phyloP scores from a whole-genome alignment of 495 filamentous ascomycete species.

The Penicillium bovifimosum region DNA sequence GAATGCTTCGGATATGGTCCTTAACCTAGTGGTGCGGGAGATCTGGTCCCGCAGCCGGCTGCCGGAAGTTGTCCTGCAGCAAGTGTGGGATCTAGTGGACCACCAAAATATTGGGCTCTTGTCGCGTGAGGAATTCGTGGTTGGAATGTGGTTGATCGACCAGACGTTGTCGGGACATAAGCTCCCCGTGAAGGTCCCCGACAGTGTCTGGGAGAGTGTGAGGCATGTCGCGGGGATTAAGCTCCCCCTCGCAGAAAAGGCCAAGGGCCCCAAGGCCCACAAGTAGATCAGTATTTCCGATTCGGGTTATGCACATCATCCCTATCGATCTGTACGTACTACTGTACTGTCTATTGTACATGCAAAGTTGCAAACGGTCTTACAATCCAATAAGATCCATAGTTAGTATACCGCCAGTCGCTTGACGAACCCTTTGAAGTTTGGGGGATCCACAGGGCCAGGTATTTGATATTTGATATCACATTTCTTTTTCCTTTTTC shows the following conservation, averaged over 20 bases:
- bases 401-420: neutral
- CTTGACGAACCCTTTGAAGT: neutral
- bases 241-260: constrained; percentile 13
- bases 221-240: constrained; percentile 48
- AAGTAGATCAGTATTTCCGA: neutral
- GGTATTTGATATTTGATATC: neutral
- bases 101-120: constrained; percentile 53
- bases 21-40: constrained; percentile 76
- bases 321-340: neutral
- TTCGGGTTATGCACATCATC: neutral
- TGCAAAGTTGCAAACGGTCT: too few species aligned
- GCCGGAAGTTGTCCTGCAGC: constrained; percentile 59
- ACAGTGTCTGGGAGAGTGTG: constrained; percentile 86
- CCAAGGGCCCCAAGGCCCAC: constrained; percentile 1
- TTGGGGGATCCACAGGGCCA: neutral
- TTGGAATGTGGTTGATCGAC: constrained; percentile 94
- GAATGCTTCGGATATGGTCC: constrained; percentile 50
- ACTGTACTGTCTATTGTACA: too few species aligned
- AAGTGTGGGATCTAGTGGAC: constrained; percentile 86
- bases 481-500: neutral
- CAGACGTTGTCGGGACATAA: constrained; percentile 84
- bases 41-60: constrained; percentile 80
- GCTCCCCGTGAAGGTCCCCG: constrained; percentile 68
- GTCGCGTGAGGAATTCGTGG: constrained; percentile 79
- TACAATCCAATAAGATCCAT: too few species aligned